Conservation (phyloP, 164 flowering plant genomes). For the Hamamelis virginiana region DNA sequence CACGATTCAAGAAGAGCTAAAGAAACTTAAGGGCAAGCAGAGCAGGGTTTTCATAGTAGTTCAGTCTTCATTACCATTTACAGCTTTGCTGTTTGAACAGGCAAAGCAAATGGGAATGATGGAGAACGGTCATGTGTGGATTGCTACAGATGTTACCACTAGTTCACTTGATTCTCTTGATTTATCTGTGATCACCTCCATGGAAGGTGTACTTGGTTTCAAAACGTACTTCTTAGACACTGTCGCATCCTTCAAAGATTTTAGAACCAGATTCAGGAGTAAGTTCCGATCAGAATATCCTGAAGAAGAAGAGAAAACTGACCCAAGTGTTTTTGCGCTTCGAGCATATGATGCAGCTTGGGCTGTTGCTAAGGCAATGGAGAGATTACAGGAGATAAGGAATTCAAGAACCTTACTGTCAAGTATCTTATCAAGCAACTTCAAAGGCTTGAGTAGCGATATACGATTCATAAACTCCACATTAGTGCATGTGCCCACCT, state of each 20-base stretch:
- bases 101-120: not conserved
- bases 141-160: not conserved
- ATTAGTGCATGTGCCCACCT: not conserved
- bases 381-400: not conserved
- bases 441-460: not conserved
- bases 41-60: not conserved
- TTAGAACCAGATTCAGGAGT: not conserved
- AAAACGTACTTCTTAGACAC: too few relatives aligned
- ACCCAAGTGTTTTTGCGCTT: conserved; percentile 1
- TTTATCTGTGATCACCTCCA: not conserved
- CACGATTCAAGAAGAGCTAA: too few relatives aligned
- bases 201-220: not conserved
- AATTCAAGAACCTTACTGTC: not conserved
- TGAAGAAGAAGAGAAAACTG: not conserved
- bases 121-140: not conserved
- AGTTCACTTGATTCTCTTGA: not conserved
- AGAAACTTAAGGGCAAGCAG: not conserved
- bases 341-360: conserved; percentile 4
- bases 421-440: not conserved
- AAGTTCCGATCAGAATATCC: conserved; percentile 1
- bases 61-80: too few relatives aligned
- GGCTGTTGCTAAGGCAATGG: not conserved
- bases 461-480: not conserved
- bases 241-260: too few relatives aligned
- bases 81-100: too few relatives aligned